Evolutionary conservation across 805 yeast genomes (phyloP), one percentile per base, ranked within the genome.

Genomic region (Debaryomyces prosopidis): DNA sequence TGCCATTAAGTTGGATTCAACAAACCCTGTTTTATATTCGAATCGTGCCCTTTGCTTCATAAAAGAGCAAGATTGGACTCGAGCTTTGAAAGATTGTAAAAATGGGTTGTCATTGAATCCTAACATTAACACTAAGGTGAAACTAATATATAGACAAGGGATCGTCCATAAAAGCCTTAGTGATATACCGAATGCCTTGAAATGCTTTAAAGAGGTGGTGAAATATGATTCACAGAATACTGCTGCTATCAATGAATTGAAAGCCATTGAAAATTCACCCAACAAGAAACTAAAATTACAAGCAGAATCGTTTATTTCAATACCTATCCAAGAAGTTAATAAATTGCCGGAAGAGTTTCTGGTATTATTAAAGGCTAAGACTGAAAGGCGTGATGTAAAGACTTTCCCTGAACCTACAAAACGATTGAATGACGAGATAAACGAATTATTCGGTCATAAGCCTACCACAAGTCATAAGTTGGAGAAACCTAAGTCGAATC

Each of bases 21-120:
- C 51, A 0, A 79, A 81, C 48, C 75, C 90, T 0, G 73, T 84
- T 0, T 65, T 82, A 1, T 82, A 74, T 57, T 77, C 91, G n/a
- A 87, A 87, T 57, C 65, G 85, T 36, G 86, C 94, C 0, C 81
- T 82, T 69, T 73, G 88, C n/a, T 73, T 77, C 49, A 58, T 85
- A 34, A 81, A 82, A 45, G 58, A 81, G 3, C 54, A 66, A 5
- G 73, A 76, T 27, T 82, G 76, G 73, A 53, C 60, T 2, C 63
- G 75, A 14, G 87, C 84, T 2, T 54, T 77, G 3, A 58, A 61
- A 15, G 82, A 78, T 46, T 77, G 87, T 48, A 60, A 74, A 9
- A 54, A 55, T 12, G 91, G 88, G 0, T 60, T 85, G 12, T 39
- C 46, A 1, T 36, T 63, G 2, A 58, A 54, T 4, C 54, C 65